Percentiles rank a stretch among this genome's conserved stretches.
These are phyloP conservation scores for Trichoderma parareesei DNA, from an alignment of 495 filamentous ascomycete species.

Conservation along the genomic window DNA sequence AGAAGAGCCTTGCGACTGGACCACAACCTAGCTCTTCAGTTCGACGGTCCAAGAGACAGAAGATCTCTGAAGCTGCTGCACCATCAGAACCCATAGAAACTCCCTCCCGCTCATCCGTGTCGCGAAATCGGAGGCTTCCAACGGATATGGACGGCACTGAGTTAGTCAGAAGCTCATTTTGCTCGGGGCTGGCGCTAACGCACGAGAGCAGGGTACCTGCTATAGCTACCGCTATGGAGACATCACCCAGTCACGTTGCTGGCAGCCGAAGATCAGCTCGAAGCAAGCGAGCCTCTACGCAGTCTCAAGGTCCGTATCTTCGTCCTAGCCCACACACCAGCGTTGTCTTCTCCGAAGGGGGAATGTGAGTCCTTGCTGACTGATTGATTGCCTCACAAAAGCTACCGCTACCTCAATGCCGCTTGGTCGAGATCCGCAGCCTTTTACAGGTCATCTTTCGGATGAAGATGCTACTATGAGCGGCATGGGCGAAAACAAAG, in stretches of 20 bases:
- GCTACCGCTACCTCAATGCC: slow-evolving; percentile 17
- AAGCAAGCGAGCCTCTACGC: slow-evolving; percentile 43
- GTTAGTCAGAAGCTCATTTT: slow-evolving; percentile 36
- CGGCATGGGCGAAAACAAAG: slow-evolving; percentile 45
- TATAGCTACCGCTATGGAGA: neutral
- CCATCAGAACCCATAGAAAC: slow-evolving; percentile 19
- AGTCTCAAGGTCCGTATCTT: neutral
- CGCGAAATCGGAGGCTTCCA: slow-evolving; percentile 53
- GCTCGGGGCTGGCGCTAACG: slow-evolving; percentile 14
- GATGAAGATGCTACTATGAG: slow-evolving; percentile 46
- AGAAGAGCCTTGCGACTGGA: slow-evolving; percentile 21
- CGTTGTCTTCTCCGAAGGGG: slow-evolving; percentile 12
- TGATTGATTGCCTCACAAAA: slow-evolving; percentile 12
- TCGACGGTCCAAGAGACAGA: slow-evolving; percentile 50
- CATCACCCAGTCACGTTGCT: neutral
- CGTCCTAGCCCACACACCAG: too few relatives aligned
- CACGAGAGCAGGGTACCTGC: neutral
- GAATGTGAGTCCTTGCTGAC: neutral
- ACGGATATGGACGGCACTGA: slow-evolving; percentile 76
- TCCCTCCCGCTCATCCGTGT: slow-evolving; percentile 41
- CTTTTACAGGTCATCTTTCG: slow-evolving; percentile 8
- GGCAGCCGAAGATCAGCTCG: slow-evolving; percentile 58
- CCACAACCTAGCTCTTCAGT: slow-evolving; percentile 23
- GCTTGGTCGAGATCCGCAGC: neutral
- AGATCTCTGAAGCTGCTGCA: slow-evolving; percentile 21